These are phyloP conservation scores for Rosa hybrid DNA, from an alignment of 331 rosid genomes.

Conservation along the genomic window DNA sequence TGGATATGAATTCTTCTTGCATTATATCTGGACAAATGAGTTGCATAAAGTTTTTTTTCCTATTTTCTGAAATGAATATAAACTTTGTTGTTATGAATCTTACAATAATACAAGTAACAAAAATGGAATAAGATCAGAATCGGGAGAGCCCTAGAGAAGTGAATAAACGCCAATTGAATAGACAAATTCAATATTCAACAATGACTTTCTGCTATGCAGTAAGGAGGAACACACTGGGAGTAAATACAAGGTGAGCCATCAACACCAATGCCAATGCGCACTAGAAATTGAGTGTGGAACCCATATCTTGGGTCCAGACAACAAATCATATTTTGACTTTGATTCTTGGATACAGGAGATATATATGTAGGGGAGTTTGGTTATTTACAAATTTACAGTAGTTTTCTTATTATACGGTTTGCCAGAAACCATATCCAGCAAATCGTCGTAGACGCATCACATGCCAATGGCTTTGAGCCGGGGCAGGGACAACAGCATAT, in stretches of 20 bases:
- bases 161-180: slow-evolving; percentile 11
- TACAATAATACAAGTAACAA: neutral
- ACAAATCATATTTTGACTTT: slow-evolving; percentile 14
- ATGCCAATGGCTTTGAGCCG: slow-evolving; percentile 17
- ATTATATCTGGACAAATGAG: neutral
- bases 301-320: slow-evolving; percentile 24
- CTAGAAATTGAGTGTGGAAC: slow-evolving; percentile 15
- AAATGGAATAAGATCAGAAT: neutral
- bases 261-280: slow-evolving; percentile 16
- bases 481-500: slow-evolving; percentile 20
- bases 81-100: neutral
- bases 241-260: slow-evolving; percentile 19
- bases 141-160: neutral
- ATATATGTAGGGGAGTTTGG: neutral
- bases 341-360: neutral
- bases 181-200: slow-evolving; percentile 17
- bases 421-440: slow-evolving; percentile 27
- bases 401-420: neutral
- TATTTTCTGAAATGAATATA: neutral
- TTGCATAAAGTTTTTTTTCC: neutral
- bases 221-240: neutral
- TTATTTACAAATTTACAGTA: slow-evolving; percentile 23
- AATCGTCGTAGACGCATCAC: slow-evolving; percentile 2
- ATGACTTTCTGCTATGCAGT: slow-evolving; percentile 16
- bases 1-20: neutral